phyloP scores from a whole-genome alignment of 1,284 basidiomycete genomes.

The Melampsora americana region DNA sequence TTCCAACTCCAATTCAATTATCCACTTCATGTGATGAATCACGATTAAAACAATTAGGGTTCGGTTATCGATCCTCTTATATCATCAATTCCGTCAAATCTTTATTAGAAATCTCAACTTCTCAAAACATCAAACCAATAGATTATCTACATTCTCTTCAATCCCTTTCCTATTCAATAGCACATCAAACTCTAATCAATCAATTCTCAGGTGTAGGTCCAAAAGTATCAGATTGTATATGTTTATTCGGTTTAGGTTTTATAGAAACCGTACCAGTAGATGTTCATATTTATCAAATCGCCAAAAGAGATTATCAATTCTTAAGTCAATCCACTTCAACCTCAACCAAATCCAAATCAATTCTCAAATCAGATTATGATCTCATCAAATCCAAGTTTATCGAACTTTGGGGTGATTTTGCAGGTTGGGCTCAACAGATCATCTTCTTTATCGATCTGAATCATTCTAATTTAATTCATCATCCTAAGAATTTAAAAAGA shows the following conservation, averaged over 20 bases:
- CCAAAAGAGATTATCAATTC: constrained; percentile 30
- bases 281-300: constrained; percentile 38
- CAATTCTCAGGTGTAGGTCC: constrained; percentile 85
- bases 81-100: constrained; percentile 65
- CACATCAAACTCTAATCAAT: constrained; percentile 64
- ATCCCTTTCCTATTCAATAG: constrained; percentile 62
- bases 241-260: constrained; percentile 77
- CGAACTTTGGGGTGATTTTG: constrained; percentile 59
- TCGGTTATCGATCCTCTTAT: constrained; percentile 91
- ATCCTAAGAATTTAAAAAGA: not conserved
- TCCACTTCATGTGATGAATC: constrained; percentile 63
- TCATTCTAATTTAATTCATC: not conserved
- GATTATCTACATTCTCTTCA: constrained; percentile 57
- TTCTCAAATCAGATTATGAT: constrained; percentile 16
- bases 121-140: constrained; percentile 52
- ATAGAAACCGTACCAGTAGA: constrained; percentile 34
- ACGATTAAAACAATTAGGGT: constrained; percentile 76
- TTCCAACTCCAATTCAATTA: constrained; percentile 72
- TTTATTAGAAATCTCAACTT: no score
- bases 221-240: constrained; percentile 91
- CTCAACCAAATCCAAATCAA: not conserved
- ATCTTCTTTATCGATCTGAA: constrained; percentile 56
- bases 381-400: constrained; percentile 8
- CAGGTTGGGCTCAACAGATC: constrained; percentile 89
- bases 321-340: not conserved